Conservation (phyloP, 441 rosid genomes). For the Daphne laureola region DNA sequence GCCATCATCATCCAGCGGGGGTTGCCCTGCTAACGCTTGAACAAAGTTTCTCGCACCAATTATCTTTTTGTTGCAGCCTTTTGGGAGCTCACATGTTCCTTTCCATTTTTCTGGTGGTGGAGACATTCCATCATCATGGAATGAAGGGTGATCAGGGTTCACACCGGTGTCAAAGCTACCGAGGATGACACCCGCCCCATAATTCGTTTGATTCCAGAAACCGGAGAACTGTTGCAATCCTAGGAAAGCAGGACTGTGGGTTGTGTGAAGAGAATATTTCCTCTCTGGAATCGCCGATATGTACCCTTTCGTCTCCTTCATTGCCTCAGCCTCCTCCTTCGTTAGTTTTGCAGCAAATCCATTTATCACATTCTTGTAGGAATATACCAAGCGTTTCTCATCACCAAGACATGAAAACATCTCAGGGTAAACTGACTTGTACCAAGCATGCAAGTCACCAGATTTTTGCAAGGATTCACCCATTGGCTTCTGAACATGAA, state of each 20-base stretch:
- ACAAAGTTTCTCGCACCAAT: slow-evolving; percentile 37
- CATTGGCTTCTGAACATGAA: background rate
- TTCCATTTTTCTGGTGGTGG: slow-evolving; percentile 58
- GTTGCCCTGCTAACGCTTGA: slow-evolving; percentile 1
- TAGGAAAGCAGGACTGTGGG: slow-evolving; percentile 40
- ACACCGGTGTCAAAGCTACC: slow-evolving; percentile 47
- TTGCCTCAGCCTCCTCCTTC: slow-evolving; percentile 27
- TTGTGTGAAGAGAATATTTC: slow-evolving; percentile 25
- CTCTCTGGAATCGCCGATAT: slow-evolving; percentile 27
- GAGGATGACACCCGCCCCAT: slow-evolving; percentile 44
- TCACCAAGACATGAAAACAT: no score
- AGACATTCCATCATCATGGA: slow-evolving; percentile 33
- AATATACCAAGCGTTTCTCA: slow-evolving; percentile 18
- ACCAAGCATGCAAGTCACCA: background rate
- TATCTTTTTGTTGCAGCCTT: slow-evolving; percentile 41
- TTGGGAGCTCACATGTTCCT: slow-evolving; percentile 41
- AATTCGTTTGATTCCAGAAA: slow-evolving; percentile 28
- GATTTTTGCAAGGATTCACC: background rate
- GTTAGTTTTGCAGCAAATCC: slow-evolving; percentile 43
- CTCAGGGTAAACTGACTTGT: background rate
- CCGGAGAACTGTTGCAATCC: slow-evolving; percentile 34
- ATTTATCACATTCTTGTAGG: slow-evolving; percentile 24
- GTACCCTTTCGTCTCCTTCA: slow-evolving; percentile 32
- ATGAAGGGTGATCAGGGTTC: slow-evolving; percentile 47
- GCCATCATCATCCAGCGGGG: slow-evolving; percentile 44